phyloP scores from a whole-genome alignment of 306 rosid species.

The Ormosia semicastrata region DNA sequence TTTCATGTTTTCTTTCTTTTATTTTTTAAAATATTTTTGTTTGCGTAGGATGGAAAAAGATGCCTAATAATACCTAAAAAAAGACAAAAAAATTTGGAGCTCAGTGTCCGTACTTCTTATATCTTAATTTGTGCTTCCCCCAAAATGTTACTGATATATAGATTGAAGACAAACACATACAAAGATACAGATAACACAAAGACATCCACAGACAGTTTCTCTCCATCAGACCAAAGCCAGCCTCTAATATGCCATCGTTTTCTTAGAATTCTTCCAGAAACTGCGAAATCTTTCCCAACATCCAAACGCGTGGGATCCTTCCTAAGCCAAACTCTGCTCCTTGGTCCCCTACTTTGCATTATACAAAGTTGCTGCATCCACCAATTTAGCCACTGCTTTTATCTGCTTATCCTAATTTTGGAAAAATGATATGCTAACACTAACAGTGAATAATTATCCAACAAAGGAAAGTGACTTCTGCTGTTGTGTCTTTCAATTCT shows the following conservation, averaged over 20 bases:
- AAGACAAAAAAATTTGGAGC: background rate
- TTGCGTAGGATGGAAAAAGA: background rate
- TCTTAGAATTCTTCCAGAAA: background rate
- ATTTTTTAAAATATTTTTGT: no score
- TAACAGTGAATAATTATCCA: constrained; percentile 10
- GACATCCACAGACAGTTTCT: background rate
- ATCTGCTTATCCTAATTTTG: constrained; percentile 15
- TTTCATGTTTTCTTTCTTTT: background rate
- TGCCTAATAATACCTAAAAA: background rate
- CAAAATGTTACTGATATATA: background rate
- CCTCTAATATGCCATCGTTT: background rate
- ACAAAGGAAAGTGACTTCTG: constrained; percentile 7
- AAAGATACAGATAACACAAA: background rate
- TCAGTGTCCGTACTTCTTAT: background rate
- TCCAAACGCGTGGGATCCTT: constrained; percentile 16
- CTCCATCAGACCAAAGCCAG: background rate
- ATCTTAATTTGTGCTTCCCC: background rate
- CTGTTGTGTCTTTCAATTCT: background rate
- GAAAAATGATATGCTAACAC: background rate
- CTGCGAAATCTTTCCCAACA: background rate
- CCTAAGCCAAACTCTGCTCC: background rate
- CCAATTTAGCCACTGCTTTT: constrained; percentile 16
- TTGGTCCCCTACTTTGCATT: constrained; percentile 14
- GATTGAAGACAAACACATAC: background rate
- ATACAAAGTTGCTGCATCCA: constrained; percentile 21